These are phyloP conservation scores for Friedmanniomyces simplex DNA, from an alignment of 495 filamentous ascomycete species.

Conservation along the genomic window DNA sequence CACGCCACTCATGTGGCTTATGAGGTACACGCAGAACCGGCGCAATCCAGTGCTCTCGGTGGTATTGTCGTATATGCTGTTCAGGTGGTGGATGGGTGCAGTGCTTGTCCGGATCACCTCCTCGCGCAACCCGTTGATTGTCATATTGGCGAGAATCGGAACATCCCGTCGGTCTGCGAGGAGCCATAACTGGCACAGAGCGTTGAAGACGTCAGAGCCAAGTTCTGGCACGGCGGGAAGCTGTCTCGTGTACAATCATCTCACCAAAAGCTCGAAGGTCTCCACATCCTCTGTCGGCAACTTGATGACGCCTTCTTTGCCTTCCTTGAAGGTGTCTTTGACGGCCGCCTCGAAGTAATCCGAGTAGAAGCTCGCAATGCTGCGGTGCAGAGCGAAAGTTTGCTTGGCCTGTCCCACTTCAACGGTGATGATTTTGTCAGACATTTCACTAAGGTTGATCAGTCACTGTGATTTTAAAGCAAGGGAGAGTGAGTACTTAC, in stretches of 20 bases:
- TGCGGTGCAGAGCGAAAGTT: neutral
- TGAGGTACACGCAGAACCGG: neutral
- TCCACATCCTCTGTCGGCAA: neutral
- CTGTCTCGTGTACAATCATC: neutral
- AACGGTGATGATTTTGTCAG: neutral
- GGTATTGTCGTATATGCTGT: neutral
- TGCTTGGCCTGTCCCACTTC: neutral
- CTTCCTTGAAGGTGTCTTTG: neutral
- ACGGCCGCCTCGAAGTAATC: neutral
- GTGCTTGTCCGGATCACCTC: neutral
- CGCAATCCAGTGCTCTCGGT: neutral
- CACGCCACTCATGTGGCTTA: neutral
- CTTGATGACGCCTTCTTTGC: neutral
- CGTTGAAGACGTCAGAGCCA: neutral
- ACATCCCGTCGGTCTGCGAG: neutral
- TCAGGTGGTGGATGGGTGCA: neutral
- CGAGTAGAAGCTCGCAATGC: neutral
- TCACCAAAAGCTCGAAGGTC: neutral
- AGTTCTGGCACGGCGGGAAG: neutral
- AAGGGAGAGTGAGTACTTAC: neutral
- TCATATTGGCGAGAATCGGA: constrained; percentile 1
- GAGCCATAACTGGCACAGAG: neutral
- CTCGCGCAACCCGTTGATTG: neutral
- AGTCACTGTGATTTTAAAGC: neutral
- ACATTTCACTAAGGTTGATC: neutral